These are phyloP conservation scores for Trichoderma koningiopsis DNA, from an alignment of 2,329 filamentous ascomycete genomes.

Conservation along the genomic window DNA sequence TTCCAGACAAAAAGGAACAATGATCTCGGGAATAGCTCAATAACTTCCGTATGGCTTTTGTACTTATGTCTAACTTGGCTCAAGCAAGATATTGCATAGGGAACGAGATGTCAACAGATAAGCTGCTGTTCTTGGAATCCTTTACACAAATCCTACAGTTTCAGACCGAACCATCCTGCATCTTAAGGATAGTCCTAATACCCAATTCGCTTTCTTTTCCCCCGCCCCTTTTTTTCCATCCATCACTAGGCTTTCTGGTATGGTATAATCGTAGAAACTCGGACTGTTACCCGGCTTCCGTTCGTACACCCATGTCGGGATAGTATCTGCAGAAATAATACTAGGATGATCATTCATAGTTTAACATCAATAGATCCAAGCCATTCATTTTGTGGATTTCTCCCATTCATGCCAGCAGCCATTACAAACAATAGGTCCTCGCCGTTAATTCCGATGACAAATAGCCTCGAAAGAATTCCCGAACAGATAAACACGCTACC, in stretches of 20 bases:
- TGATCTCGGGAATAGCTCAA: neutral
- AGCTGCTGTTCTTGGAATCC: neutral
- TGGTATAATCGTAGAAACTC: neutral
- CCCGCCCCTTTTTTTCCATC: neutral
- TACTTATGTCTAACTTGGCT: neutral
- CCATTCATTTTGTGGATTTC: neutral
- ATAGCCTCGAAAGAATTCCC: neutral
- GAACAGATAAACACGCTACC: neutral
- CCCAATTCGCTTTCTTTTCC: too few species aligned
- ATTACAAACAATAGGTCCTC: neutral
- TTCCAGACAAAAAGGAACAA: too few species aligned
- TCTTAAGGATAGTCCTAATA: accelerated
- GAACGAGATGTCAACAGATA: neutral
- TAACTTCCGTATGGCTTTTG: neutral
- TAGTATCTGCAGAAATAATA: neutral
- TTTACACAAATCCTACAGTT: neutral
- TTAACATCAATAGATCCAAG: neutral
- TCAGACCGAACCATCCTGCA: neutral
- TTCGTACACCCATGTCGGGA: neutral
- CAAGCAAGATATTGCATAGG: neutral
- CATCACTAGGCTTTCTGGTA: neutral
- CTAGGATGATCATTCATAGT: accelerated
- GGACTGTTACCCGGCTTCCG: neutral
- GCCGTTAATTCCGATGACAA: neutral
- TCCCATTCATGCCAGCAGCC: neutral